A percentile compares a stretch with the other conserved stretches of the same genome.
Conservation (phyloP, 371 early-diverging fungal species). For the Mortierella sp. region DNA sequence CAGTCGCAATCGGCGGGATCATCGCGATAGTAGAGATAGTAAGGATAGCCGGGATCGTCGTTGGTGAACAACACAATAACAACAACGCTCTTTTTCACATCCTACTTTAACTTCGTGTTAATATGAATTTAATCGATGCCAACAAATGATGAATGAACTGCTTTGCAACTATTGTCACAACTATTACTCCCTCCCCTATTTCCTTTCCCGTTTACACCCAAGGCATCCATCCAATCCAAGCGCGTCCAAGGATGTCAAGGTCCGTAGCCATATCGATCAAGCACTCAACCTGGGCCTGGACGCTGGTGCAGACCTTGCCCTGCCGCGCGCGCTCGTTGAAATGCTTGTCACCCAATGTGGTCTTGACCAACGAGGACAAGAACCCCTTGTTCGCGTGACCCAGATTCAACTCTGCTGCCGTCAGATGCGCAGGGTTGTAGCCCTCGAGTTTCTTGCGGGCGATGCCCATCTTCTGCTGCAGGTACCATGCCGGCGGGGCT, state of each 20-base stretch:
- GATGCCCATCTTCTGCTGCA: constrained; percentile 79
- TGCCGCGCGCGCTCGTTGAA: constrained; percentile 62
- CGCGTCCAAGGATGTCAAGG: constrained; percentile 72
- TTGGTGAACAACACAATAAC: background rate
- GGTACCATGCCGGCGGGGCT: constrained; percentile 76
- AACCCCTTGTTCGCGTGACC: constrained; percentile 70
- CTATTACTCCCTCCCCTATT: background rate
- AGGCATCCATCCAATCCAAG: constrained; percentile 81
- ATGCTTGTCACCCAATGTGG: constrained; percentile 64
- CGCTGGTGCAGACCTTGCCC: constrained; percentile 61
- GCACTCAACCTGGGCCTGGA: constrained; percentile 77
- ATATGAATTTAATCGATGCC: background rate
- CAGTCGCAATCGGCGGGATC: constrained; percentile 19
- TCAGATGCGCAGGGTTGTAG: constrained; percentile 72
- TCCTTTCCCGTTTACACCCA: constrained; percentile 56
- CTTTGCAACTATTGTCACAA: background rate
- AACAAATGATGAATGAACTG: background rate
- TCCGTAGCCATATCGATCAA: constrained; percentile 83
- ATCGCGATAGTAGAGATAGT: constrained; percentile 40
- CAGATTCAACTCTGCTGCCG: constrained; percentile 61
- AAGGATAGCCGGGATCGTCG: constrained; percentile 40
- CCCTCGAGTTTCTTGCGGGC: constrained; percentile 77
- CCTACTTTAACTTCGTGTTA: background rate
- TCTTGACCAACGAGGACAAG: constrained; percentile 56
- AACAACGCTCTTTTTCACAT: background rate